Conservation (phyloP, 2,329 filamentous ascomycete species). For the Venturia asperata region DNA sequence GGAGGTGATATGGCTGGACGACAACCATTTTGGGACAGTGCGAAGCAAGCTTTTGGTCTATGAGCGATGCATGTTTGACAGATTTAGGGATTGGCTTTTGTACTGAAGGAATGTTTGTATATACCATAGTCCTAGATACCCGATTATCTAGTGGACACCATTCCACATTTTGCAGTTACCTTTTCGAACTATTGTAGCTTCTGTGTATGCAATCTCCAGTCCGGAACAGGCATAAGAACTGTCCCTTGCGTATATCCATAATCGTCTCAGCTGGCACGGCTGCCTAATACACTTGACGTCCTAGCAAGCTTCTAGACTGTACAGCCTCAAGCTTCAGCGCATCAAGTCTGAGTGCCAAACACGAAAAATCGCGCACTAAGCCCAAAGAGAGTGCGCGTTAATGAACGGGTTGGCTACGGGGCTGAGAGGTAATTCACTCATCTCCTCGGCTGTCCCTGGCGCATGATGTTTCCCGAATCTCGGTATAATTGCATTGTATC, state of each 20-base stretch:
- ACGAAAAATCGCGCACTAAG: constrained; percentile 1
- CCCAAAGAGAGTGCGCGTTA: neutral
- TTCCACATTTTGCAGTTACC: neutral
- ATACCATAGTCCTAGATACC: neutral
- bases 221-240: neutral
- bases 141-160: neutral
- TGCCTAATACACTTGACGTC: neutral
- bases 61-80: neutral
- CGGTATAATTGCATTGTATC: no score
- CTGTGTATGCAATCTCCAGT: neutral
- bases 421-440: constrained; percentile 3
- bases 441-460: neutral
- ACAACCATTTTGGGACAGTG: constrained; percentile 44
- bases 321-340: neutral
- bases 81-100: neutral
- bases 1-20: constrained; percentile 43
- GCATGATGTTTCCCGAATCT: no score
- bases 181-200: neutral
- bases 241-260: neutral
- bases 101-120: neutral
- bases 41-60: constrained; percentile 29
- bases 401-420: neutral
- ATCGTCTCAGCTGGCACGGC: neutral
- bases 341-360: neutral
- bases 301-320: neutral